Conservation (phyloP, 2,329 filamentous ascomycete genomes). For the Fusarium euwallaceae region DNA sequence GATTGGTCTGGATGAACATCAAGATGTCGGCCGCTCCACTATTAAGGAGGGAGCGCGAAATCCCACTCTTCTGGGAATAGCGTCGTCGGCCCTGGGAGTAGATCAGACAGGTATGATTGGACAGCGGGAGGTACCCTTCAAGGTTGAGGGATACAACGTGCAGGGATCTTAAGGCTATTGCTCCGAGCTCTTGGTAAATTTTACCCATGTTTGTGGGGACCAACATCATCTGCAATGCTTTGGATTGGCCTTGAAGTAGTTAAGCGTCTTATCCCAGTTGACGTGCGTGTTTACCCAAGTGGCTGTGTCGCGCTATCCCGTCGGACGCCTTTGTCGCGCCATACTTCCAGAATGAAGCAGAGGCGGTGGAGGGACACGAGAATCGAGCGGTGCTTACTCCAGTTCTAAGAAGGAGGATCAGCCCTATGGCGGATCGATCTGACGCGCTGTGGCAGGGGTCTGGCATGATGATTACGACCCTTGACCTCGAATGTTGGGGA, state of each 20-base stretch:
- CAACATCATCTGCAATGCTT: neutral
- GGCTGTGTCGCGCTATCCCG: neutral
- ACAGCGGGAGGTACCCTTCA: neutral
- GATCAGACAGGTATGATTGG: neutral
- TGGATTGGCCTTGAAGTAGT: neutral
- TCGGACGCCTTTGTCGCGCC: neutral
- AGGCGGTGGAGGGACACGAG: neutral
- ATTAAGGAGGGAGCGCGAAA: neutral
- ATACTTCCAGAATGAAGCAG: neutral
- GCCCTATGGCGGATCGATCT: neutral
- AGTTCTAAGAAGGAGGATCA: neutral
- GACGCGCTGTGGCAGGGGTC: neutral
- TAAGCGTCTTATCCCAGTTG: neutral
- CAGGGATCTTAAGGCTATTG: neutral
- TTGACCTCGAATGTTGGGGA: neutral
- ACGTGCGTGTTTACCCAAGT: neutral
- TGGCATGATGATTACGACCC: neutral
- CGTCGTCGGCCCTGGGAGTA: neutral
- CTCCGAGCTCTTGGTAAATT: neutral
- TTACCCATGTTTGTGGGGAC: neutral
- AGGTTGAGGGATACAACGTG: neutral
- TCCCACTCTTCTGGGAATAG: neutral
- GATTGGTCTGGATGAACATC: neutral
- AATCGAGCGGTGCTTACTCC: neutral
- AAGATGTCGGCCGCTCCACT: neutral